Evolutionary conservation across 2,329 filamentous ascomycete species (phyloP), one percentile per base, ranked within the genome.

Genomic region (Xylaria sp.): DNA sequence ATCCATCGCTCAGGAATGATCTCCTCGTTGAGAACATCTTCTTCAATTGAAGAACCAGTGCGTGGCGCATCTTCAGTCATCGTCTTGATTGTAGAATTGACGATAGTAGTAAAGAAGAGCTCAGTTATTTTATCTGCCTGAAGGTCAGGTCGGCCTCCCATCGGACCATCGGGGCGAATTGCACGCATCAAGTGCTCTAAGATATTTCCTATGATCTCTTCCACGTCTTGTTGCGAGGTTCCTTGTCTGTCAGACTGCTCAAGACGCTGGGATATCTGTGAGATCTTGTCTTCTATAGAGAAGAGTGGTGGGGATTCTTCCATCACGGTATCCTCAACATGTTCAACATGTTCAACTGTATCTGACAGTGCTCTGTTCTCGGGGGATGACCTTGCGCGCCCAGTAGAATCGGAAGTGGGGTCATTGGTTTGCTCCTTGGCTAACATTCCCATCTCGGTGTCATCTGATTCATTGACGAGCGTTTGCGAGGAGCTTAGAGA

Each of bases 121-220:
- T 92, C 84, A 80, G 94, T 94, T 71, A 97, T 89, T 66, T 89
- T 86, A 78, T 98, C 96, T 23, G 90, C 82, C 79, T 98, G 95
- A 72, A 97, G 91, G 2, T 91, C 92, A 54, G 90, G 83, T 36
- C 79, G 87, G 7, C 86, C 82, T 66, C 83, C 79, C 68, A 93
- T 89, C 41, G 88, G 83, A 3, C 86, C 87, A n/a, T 86, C 86
- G 6, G 93, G 88, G 66, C 87, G 90, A 76, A 98, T 94, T 2
- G 95, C 94, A 62, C 93, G 94, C 76, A 96, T 92, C n/a, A 98
- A 85, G 60, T 96, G 92, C 77, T 95, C 94, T 67, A 98, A 89
- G 31, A 97, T 92, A 75, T 95, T 96, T 67, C 94, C 94, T 83
- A 98, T 94, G 55, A 98, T 95, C 80, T 99, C 96, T 13, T 94